Evolutionary conservation across 305 asterid species (phyloP), one percentile per base, ranked within the genome.

Genomic region (Fraxinus floribunda): DNA sequence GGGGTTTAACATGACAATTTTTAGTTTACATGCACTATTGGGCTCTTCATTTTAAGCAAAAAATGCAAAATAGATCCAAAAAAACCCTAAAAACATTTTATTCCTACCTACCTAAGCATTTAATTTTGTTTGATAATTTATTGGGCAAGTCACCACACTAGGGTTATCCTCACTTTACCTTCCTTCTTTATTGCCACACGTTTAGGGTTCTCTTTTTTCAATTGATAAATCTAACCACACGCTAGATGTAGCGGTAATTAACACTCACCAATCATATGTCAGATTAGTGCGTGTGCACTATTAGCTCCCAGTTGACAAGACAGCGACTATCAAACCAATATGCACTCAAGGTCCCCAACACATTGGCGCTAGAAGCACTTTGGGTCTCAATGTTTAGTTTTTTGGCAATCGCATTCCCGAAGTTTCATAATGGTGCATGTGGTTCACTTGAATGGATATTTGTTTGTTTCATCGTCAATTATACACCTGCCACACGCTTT

Each of bases 161-260:
- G 72, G 72, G 72, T 62, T 62, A 62, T 62, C 72, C 72, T 24
- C 34, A 24, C 72, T 62, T 62, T 62, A 24, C 72, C 72, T 22
- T 22, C 72, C 34, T 24, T 24, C 72, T 62, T 62, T 62, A 62
- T 62, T 62, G 72, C 72, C 72, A 62, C 72, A 62, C 72, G 72
- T 62, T 62, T 62, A 62, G 72, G 72, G 72, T 62, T 68, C 9
- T 68, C 38, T 11, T 68, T 68, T 66, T 29, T 29, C 2, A 29
- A 68, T 26, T 68, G 38, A 29, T 62, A 8, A 62, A 22, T 62
- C 71, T 9, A 62, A 8, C 71, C 32, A 62, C 71, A 0, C 74
- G 36, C 74, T 66, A 10, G 32, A 11, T 4, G 3, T 26, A 16
- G 74, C n/a, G 18, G 38, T 66, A 66, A 24, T 66, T 0, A 66